These are phyloP conservation scores for Pleurotus ostreatus DNA, from an alignment of 768 basidiomycete genomes.

Conservation along the genomic window DNA sequence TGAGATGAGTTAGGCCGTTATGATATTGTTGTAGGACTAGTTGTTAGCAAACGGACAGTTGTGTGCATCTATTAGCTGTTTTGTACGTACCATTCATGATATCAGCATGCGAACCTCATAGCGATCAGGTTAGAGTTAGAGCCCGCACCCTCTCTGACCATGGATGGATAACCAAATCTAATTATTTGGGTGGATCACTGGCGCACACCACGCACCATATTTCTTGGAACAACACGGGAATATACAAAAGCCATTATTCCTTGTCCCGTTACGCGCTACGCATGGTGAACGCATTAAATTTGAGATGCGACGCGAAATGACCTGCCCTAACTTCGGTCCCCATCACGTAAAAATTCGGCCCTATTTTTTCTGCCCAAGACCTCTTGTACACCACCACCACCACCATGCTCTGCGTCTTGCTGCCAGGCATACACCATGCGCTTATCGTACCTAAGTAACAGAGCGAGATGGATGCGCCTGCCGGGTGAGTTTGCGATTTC, in stretches of 20 bases:
- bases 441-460: background rate
- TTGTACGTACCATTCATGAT: no score
- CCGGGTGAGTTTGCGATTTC: background rate
- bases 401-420: background rate
- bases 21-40: background rate
- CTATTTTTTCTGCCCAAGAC: background rate
- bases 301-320: background rate
- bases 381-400: background rate
- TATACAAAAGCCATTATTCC: no score
- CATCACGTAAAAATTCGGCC: background rate
- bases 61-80: no score
- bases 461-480: background rate
- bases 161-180: background rate
- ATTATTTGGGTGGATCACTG: background rate
- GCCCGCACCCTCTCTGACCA: background rate
- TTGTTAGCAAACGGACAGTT: no score
- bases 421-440: background rate
- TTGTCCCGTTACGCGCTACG: no score
- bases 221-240: no score
- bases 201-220: no score
- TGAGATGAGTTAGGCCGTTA: constrained; percentile 14
- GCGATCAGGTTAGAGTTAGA: no score
- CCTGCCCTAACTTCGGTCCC: background rate
- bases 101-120: no score
- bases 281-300: no score